These are phyloP conservation scores for Claviceps citrina DNA, from an alignment of 2,329 filamentous ascomycete genomes.

Conservation along the genomic window DNA sequence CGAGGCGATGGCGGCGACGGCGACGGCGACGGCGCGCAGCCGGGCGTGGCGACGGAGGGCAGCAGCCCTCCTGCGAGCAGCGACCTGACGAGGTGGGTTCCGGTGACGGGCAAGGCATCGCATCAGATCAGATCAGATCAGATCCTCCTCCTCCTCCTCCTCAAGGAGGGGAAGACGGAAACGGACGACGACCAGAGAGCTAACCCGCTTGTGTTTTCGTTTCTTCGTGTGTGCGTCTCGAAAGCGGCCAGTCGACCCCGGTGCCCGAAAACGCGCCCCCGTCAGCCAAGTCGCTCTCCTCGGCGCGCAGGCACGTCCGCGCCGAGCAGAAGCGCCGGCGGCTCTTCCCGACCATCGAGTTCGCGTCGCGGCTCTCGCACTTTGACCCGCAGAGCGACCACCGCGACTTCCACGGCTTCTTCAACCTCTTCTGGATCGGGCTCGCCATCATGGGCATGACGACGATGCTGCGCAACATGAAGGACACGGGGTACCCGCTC, in stretches of 20 bases:
- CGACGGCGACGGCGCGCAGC: too few relatives aligned
- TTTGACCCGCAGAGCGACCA: constrained; percentile 89
- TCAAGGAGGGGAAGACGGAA: not conserved
- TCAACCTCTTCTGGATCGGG: constrained; percentile 95
- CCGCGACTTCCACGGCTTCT: constrained; percentile 91
- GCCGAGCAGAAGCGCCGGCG: constrained; percentile 67
- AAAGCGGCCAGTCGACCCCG: constrained; percentile 68
- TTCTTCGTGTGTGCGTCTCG: too few relatives aligned
- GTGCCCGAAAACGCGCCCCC: constrained; percentile 83
- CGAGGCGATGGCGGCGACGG: too few relatives aligned
- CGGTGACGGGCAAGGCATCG: too few relatives aligned
- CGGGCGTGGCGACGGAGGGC: constrained; percentile 15
- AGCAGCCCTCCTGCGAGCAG: constrained; percentile 25
- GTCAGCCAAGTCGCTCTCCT: constrained; percentile 72
- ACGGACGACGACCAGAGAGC: not conserved
- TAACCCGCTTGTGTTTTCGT: too few relatives aligned
- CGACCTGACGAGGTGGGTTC: constrained; percentile 33
- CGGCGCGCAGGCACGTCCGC: constrained; percentile 67
- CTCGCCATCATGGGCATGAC: constrained; percentile 94
- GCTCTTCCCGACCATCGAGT: constrained; percentile 87
- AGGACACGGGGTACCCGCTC: constrained; percentile 80
- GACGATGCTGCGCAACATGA: constrained; percentile 80
- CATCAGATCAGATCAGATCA: too few relatives aligned
- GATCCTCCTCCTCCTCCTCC: too few relatives aligned
- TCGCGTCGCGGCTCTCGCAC: constrained; percentile 78